Evolutionary conservation across 1,139 yeast species (phyloP).

Genomic region (Candida sanyaensis): DNA sequence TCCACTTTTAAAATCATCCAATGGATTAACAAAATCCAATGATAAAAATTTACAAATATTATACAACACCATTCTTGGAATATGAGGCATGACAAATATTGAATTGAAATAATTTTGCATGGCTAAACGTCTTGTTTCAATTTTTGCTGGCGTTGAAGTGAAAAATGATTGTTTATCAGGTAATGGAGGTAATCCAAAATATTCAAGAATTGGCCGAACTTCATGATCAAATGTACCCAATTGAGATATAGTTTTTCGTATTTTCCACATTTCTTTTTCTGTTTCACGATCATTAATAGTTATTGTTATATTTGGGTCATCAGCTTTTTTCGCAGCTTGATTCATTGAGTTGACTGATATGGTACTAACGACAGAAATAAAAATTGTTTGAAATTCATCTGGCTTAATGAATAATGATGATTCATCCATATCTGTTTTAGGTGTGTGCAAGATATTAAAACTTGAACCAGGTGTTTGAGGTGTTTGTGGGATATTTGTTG

Average conservation of each 20-base stretch:
- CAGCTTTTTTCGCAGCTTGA: constrained; percentile 36
- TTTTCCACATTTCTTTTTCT: constrained; percentile 70
- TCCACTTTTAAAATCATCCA: constrained; percentile 58
- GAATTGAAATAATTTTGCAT: constrained; percentile 64
- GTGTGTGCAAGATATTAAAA: constrained; percentile 28
- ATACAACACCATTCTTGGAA: constrained; percentile 57
- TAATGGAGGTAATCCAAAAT: constrained; percentile 64
- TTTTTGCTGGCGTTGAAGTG: constrained; percentile 62
- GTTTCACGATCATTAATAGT: constrained; percentile 60
- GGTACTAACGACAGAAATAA: constrained; percentile 60
- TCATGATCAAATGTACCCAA: constrained; percentile 57
- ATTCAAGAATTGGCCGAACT: constrained; percentile 54
- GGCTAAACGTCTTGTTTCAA: constrained; percentile 58
- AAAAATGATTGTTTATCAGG: constrained; percentile 57
- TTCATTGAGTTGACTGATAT: constrained; percentile 39
- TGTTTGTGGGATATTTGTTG: constrained; percentile 5
- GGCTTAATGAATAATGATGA: constrained; percentile 61
- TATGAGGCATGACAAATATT: constrained; percentile 58
- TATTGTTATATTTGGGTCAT: constrained; percentile 62
- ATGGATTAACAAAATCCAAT: constrained; percentile 65
- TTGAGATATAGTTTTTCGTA: constrained; percentile 61
- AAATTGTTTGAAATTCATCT: constrained; percentile 62
- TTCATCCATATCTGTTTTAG: constrained; percentile 29
- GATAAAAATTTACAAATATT: constrained; percentile 68
- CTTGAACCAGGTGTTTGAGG: constrained; percentile 19